These are phyloP conservation scores for Fallopia convolvulus DNA, from an alignment of 148 eudicot genomes.

Conservation along the genomic window DNA sequence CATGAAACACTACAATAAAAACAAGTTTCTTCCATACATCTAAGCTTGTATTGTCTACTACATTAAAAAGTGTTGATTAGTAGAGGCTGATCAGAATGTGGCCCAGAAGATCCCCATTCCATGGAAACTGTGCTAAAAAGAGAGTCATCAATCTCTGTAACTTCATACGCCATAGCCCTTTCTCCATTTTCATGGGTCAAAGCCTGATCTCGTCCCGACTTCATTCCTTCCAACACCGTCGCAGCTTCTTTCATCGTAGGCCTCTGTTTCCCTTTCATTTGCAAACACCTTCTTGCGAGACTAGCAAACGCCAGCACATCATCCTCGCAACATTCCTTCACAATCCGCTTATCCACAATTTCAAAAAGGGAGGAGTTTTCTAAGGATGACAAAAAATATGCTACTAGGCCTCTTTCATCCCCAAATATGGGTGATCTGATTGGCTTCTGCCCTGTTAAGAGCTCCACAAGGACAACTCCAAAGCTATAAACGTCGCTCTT, in stretches of 20 bases:
- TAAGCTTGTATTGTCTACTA: neutral
- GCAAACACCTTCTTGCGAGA: conserved; percentile 28
- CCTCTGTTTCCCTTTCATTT: conserved; percentile 24
- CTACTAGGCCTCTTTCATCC: conserved; percentile 26
- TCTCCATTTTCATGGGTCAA: no score
- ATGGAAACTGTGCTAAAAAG: neutral
- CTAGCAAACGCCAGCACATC: conserved; percentile 18
- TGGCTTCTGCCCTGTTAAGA: conserved; percentile 32
- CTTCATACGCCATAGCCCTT: neutral
- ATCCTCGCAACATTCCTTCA: conserved; percentile 21
- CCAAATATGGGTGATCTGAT: conserved; percentile 10
- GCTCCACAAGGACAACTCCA: conserved; percentile 33
- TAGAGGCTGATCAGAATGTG: neutral
- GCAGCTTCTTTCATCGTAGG: conserved; percentile 34
- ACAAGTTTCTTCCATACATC: neutral
- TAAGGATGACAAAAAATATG: conserved; percentile 24
- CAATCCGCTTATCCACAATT: conserved; percentile 21
- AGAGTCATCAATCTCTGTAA: neutral
- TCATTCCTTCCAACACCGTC: conserved; percentile 19
- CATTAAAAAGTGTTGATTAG: neutral
- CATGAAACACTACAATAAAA: conserved; percentile 14
- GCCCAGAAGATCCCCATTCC: neutral
- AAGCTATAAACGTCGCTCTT: conserved; percentile 40
- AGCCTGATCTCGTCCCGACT: neutral
- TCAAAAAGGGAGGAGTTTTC: conserved; percentile 15